Conservation (phyloP, 345 rosid genomes). For the Syzygium aqueum region DNA sequence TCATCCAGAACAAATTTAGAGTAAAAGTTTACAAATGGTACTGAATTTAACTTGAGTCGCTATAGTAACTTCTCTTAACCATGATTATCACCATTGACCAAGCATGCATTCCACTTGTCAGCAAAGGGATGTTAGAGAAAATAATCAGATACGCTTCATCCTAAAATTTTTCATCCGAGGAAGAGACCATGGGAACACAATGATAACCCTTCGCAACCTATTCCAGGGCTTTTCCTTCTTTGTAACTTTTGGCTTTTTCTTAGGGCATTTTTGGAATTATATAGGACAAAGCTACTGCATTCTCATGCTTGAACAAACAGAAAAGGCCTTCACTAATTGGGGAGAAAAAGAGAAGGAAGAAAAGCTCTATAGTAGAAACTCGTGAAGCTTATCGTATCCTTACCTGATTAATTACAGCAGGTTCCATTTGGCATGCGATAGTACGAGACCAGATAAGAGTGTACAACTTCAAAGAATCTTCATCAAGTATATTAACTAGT, state of each 20-base stretch:
- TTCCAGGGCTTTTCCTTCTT: not conserved
- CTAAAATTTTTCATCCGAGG: not conserved
- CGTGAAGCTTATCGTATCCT: not conserved
- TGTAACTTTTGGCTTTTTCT: not conserved
- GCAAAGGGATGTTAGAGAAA: not conserved
- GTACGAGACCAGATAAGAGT: slow-evolving; percentile 91
- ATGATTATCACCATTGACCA: not conserved
- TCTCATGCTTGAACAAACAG: not conserved
- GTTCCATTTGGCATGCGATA: slow-evolving; percentile 94
- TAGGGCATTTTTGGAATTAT: not conserved
- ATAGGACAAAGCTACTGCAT: not conserved
- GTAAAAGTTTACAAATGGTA: not conserved
- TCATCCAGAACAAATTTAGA: not conserved
- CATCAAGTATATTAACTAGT: slow-evolving; percentile 66
- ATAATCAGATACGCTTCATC: not conserved
- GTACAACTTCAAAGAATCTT: slow-evolving; percentile 82
- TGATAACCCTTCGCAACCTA: not conserved
- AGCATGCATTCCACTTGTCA: not conserved
- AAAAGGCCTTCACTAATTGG: not conserved
- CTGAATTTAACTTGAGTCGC: not conserved
- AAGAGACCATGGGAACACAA: not conserved
- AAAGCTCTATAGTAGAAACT: not conserved
- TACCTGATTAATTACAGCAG: slow-evolving; percentile 69
- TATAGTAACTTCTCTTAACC: not conserved
- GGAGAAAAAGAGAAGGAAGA: not conserved